phyloP scores from a whole-genome alignment of 768 basidiomycete genomes.

The Agrocybe praecox region DNA sequence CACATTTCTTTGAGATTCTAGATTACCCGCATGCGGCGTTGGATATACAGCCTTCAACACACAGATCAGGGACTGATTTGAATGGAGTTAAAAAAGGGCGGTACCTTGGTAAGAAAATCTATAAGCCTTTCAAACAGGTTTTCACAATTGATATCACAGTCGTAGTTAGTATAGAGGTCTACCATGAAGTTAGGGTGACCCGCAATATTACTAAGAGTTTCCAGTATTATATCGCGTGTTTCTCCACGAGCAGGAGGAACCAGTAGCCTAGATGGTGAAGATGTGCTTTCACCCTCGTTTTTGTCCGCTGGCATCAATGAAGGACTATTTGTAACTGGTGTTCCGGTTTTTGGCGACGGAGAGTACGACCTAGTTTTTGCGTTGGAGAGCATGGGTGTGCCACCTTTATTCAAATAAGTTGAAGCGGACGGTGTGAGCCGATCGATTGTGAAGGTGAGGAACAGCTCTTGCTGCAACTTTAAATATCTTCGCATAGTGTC shows the following conservation, averaged over 20 bases:
- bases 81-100: background rate
- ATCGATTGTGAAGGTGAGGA: slow-evolving; percentile 92
- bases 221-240: slow-evolving; percentile 87
- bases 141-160: slow-evolving; percentile 96
- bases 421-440: slow-evolving; percentile 68
- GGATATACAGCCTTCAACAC: slow-evolving; percentile 76
- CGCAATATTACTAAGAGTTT: slow-evolving; percentile 81
- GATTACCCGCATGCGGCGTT: slow-evolving; percentile 54
- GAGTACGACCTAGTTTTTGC: slow-evolving; percentile 36
- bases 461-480: slow-evolving; percentile 94
- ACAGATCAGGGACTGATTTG: background rate
- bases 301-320: slow-evolving; percentile 41
- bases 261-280: slow-evolving; percentile 51
- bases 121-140: slow-evolving; percentile 91
- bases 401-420: slow-evolving; percentile 27
- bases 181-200: slow-evolving; percentile 92
- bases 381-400: slow-evolving; percentile 16
- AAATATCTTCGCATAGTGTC: slow-evolving; percentile 84
- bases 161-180: slow-evolving; percentile 94
- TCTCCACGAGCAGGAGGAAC: slow-evolving; percentile 84
- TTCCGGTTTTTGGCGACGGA: slow-evolving; percentile 54
- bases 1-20: slow-evolving; percentile 70
- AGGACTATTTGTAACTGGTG: slow-evolving; percentile 43
- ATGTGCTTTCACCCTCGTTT: slow-evolving; percentile 39
- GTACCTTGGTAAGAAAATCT: slow-evolving; percentile 86